Conservation (phyloP, 768 basidiomycete genomes). For the Cystofilobasidium bisporidii region DNA sequence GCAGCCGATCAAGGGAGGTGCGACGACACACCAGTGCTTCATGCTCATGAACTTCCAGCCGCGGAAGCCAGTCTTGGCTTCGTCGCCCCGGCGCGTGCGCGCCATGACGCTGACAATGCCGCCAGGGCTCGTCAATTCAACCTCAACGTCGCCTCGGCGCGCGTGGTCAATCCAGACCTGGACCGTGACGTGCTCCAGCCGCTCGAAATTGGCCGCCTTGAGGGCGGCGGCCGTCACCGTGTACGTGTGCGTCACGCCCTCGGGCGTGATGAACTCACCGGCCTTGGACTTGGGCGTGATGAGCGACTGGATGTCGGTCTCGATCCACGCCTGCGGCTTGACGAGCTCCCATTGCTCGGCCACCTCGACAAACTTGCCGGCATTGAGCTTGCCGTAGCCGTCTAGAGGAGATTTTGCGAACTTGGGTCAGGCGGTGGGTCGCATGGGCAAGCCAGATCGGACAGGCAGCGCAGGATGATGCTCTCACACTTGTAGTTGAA, state of each 20-base stretch:
- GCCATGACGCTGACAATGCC: conserved; percentile 79
- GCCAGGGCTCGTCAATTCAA: conserved; percentile 72
- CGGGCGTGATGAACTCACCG: conserved; percentile 48
- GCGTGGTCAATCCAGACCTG: conserved; percentile 87
- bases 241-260: conserved; percentile 58
- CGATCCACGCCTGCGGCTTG: conserved; percentile 88
- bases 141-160: conserved; percentile 82
- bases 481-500: conserved; percentile 75
- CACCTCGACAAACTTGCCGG: conserved; percentile 65
- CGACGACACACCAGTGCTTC: conserved; percentile 75
- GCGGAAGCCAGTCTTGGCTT: conserved; percentile 59
- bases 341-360: conserved; percentile 75
- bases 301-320: conserved; percentile 52
- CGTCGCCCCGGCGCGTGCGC: conserved; percentile 57
- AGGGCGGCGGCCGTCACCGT: conserved; percentile 60
- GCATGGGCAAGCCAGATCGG: neutral
- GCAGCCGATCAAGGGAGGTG: neutral
- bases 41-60: conserved; percentile 98
- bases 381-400: conserved; percentile 83
- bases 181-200: conserved; percentile 82
- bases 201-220: conserved; percentile 65
- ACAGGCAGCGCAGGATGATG: too few relatives aligned
- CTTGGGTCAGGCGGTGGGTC: neutral
- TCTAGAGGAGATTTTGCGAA: conserved; percentile 44
- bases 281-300: conserved; percentile 33